Conservation (phyloP, 345 rosid species). For the Trapa incisa region DNA sequence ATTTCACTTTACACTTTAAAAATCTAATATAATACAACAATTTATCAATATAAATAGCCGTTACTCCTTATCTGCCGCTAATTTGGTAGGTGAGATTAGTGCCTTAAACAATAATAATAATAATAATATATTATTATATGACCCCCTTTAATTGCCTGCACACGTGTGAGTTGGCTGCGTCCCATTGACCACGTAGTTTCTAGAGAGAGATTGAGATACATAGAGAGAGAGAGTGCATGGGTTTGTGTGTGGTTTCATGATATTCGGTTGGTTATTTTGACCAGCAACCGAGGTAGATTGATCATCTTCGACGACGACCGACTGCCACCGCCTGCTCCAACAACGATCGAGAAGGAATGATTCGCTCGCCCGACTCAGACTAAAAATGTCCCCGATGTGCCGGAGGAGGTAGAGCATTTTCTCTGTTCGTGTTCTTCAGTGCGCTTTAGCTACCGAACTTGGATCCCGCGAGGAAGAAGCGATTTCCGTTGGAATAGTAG, state of each 20-base stretch:
- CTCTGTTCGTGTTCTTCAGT: background rate
- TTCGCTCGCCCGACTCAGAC: background rate
- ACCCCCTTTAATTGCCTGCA: background rate
- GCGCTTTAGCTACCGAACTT: background rate
- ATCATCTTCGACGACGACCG: background rate
- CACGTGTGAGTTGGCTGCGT: background rate
- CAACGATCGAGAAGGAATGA: background rate
- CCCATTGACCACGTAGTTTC: constrained; percentile 2
- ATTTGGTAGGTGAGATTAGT: too few relatives aligned
- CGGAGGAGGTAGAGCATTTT: background rate
- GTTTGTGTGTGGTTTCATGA: background rate
- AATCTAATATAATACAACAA: too few relatives aligned
- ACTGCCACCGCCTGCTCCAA: too few relatives aligned
- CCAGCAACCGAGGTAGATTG: background rate
- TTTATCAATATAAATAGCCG: too few relatives aligned
- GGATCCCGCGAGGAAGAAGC: background rate
- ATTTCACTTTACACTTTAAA: too few relatives aligned
- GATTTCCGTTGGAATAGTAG: background rate
- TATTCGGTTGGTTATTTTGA: background rate
- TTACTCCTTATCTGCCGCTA: too few relatives aligned
- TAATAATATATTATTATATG: background rate
- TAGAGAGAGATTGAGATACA: background rate
- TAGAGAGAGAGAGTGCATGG: background rate
- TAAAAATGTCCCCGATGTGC: too few relatives aligned
- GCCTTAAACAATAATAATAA: too few relatives aligned